Evolutionary conservation across 2,329 filamentous ascomycete genomes (phyloP), one percentile per base, ranked within the genome.

Genomic region (Paraphaeosphaeria sporulosa): DNA sequence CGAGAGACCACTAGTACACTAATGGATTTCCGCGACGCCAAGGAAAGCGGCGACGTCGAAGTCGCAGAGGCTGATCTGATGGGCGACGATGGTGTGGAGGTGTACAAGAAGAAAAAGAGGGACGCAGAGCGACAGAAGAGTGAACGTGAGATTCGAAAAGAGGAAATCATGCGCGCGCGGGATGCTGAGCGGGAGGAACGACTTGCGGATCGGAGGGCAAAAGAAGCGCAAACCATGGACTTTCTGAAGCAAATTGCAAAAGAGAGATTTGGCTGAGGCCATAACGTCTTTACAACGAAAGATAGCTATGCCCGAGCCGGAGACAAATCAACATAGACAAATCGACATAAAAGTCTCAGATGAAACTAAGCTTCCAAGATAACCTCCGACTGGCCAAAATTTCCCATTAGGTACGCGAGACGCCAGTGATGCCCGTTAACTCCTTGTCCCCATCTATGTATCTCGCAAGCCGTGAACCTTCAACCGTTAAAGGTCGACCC

Each of bases 141-240:
- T 68, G 93, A 97, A 77, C 79, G 94, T 55, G 93, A 97, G 82
- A 80, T 95, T 17, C 80, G 92, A 60, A 85, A 91, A 70, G 94
- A 97, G 77, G 94, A 96, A 79, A 84, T 93, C 59, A 80, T 90
- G 62, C 81, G 93, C 71, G 92, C 92, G 12, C 87, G 87, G 72
- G 84, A 85, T 61, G 93, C 88, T 49, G 94, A 97, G 83, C 84
- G 93, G 67, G 92, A 96, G 74, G 91, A 93, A 80, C 85, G 88
- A 68, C 73, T 94, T 54, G 82, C 84, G 68, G 87, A 86, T 65
- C 89, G 92, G 77, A 84, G 86, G 71, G 86, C 87, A 70, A 91
- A 93, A 77, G 94, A 98, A 79, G 89, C 93, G 64, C 88, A 87
- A 72, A 96, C 93, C 1, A 92, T 97, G 83, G 87, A 87, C 51